phyloP scores from a whole-genome alignment of 768 basidiomycete species.

The Flagelloscypha sp. region DNA sequence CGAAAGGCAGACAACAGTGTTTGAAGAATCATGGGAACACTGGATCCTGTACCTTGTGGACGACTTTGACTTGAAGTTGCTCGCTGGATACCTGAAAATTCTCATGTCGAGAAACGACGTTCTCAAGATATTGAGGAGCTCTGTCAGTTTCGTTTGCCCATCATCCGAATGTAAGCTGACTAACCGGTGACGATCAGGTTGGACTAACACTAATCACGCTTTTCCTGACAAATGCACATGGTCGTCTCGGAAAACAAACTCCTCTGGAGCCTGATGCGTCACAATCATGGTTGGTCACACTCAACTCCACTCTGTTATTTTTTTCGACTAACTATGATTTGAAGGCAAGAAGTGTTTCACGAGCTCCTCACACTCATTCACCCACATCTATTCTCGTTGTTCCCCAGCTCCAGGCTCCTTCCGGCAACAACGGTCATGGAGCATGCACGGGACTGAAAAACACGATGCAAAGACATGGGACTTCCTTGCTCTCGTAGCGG shows the following conservation, averaged over 20 bases:
- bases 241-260: slow-evolving; percentile 69
- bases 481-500: slow-evolving; percentile 82
- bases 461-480: slow-evolving; percentile 93
- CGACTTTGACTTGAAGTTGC: slow-evolving; percentile 68
- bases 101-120: slow-evolving; percentile 73
- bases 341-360: slow-evolving; percentile 83
- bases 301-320: slow-evolving; percentile 1
- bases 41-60: slow-evolving; percentile 79
- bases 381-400: slow-evolving; percentile 69
- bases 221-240: slow-evolving; percentile 88
- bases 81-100: slow-evolving; percentile 80
- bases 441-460: slow-evolving; percentile 44
- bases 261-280: slow-evolving; percentile 55
- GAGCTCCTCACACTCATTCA: slow-evolving; percentile 76
- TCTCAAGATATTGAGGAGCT: too few species aligned
- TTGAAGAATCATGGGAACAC: slow-evolving; percentile 80
- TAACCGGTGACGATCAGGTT: too few species aligned
- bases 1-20: slow-evolving; percentile 86
- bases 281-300: slow-evolving; percentile 56
- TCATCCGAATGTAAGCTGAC: too few species aligned
- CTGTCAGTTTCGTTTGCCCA: too few species aligned
- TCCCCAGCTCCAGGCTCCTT: slow-evolving; percentile 52
- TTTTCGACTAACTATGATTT: slow-evolving; percentile 6
- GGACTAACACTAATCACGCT: slow-evolving; percentile 87
- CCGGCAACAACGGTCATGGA: slow-evolving; percentile 16